phyloP scores from a whole-genome alignment of 2,329 filamentous ascomycete genomes.

The Camillea tinctor region DNA sequence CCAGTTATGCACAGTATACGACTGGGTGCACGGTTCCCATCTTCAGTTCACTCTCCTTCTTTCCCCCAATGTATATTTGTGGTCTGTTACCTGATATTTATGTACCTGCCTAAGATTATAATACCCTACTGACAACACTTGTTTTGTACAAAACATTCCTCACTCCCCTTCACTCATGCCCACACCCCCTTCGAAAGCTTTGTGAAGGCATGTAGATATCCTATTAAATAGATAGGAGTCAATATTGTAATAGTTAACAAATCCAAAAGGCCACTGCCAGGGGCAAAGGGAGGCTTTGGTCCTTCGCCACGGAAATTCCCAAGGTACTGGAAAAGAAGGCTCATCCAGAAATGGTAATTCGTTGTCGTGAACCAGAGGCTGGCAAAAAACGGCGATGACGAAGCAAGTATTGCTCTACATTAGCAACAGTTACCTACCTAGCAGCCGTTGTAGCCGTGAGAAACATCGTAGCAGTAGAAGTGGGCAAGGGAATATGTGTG shows the following conservation, averaged over 20 bases:
- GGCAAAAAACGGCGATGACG: neutral
- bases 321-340: neutral
- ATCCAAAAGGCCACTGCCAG: no score
- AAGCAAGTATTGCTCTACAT: neutral
- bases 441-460: neutral
- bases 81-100: no score
- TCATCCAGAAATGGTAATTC: neutral
- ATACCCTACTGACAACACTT: neutral
- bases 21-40: neutral
- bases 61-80: no score
- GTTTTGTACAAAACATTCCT: neutral
- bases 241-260: no score
- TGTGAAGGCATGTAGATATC: no score
- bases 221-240: no score
- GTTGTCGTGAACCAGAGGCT: neutral
- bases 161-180: no score
- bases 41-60: neutral
- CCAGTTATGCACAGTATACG: neutral
- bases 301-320: neutral
- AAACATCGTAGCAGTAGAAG: neutral
- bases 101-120: no score
- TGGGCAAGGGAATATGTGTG: neutral
- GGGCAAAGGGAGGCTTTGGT: no score
- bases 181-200: no score
- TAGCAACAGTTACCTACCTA: neutral